Percentiles rank a stretch among this genome's conserved stretches.
These are phyloP conservation scores for Castanopsis chinensis DNA, from an alignment of 306 rosid species.

Conservation along the genomic window DNA sequence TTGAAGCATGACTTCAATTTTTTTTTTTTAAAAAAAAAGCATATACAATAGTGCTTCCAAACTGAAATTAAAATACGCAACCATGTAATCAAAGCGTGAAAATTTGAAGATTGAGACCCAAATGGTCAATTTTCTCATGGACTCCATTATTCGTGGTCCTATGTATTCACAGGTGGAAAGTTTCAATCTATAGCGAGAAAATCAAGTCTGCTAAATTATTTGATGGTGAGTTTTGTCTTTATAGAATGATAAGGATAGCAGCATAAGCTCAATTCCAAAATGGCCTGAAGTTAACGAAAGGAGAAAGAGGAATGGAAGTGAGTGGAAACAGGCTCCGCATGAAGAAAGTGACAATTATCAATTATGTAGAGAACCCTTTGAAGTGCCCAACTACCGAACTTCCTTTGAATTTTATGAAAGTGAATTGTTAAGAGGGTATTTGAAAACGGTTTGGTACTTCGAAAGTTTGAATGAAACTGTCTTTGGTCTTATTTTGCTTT, in stretches of 20 bases:
- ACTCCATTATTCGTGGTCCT: background rate
- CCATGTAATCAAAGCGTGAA: background rate
- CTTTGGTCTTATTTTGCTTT: background rate
- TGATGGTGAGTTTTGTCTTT: background rate
- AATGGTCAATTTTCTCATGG: background rate
- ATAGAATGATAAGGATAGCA: background rate
- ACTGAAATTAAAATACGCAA: no score
- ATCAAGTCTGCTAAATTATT: background rate
- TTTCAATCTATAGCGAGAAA: background rate
- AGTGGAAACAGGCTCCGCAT: background rate
- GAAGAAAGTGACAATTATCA: background rate
- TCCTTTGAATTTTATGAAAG: conserved; percentile 30
- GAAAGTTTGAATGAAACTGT: conserved; percentile 2
- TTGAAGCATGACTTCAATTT: background rate
- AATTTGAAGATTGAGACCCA: background rate
- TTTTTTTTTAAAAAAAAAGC: background rate
- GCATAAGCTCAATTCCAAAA: conserved; percentile 4
- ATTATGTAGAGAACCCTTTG: background rate
- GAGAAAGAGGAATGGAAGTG: background rate
- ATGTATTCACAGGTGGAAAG: background rate
- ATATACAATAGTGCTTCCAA: background rate
- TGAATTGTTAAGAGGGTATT: background rate
- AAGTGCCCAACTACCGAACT: conserved; percentile 32
- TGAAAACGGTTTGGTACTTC: conserved; percentile 15
- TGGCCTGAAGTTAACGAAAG: background rate